Conservation (phyloP, 2,329 filamentous ascomycete genomes). For the Bipolaris gigantea region DNA sequence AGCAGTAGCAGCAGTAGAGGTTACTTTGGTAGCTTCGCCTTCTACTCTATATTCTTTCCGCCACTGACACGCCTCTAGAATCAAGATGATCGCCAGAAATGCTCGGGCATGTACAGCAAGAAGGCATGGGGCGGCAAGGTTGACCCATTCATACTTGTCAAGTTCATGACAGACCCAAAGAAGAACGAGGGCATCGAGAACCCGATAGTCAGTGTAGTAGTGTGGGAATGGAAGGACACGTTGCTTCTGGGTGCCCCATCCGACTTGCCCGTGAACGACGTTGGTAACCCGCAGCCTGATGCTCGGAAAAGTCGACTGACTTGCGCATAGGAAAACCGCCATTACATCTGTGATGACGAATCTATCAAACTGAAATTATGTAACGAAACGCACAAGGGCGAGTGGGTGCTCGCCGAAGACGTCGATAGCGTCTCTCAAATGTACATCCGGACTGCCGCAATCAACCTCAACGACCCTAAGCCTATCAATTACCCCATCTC, state of each 20-base stretch:
- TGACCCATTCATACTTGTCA: conserved; percentile 86
- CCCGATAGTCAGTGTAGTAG: conserved; percentile 77
- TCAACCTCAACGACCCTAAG: conserved; percentile 76
- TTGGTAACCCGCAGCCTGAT: conserved; percentile 15
- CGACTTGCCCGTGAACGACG: conserved; percentile 33
- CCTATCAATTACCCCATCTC: conserved; percentile 80
- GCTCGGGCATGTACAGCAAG: conserved; percentile 91
- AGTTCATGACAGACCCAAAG: conserved; percentile 64
- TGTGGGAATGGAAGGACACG: conserved; percentile 94
- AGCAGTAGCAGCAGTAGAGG: conserved; percentile 43
- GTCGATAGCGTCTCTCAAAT: conserved; percentile 71
- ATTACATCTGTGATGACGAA: conserved; percentile 75
- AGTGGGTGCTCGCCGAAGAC: conserved; percentile 80
- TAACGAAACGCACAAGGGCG: conserved; percentile 73
- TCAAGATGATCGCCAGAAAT: conserved; percentile 79
- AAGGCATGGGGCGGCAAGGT: conserved; percentile 84
- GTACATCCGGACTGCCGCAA: conserved; percentile 74
- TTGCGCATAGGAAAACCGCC: conserved; percentile 49
- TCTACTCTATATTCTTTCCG: neutral
- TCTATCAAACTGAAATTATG: conserved; percentile 72
- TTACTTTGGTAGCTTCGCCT: conserved; percentile 23
- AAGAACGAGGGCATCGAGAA: conserved; percentile 63
- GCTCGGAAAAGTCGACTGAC: conserved; percentile 22
- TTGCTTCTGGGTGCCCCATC: conserved; percentile 70
- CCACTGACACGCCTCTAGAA: conserved; percentile 56